Evolutionary conservation across 495 filamentous ascomycete species (phyloP), one percentile per base, ranked within the genome.

Genomic region (Aspergillus cristatus): DNA sequence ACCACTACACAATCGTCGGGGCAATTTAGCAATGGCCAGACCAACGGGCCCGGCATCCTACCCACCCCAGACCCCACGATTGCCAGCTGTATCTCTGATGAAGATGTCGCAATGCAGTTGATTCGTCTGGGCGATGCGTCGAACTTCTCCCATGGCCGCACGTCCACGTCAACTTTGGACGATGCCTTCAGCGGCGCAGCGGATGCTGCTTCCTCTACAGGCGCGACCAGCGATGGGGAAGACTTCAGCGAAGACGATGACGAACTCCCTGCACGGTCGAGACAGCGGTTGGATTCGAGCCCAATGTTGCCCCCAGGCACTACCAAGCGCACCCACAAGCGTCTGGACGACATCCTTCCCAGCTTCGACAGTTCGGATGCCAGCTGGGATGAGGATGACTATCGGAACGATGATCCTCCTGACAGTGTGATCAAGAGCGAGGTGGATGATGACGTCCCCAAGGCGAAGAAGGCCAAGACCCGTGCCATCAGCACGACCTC

Each of bases 51-150:
- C 39, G 78, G 75, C n/a, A 72, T 86, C 45, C 67, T 94, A 40
- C 88, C 87, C 6, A 97, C 93, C 3, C 93, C 91, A 3, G 90
- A 95, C 43, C 88, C 89, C 8, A 97, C 93, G 11, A 82, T 94
- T 42, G 82, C 84, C 25, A 96, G 88, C 64, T 90, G 82, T 49
- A 88, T 96, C 53, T 97, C 90, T 3, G 91, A 98, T 55, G 91
- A 98, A 55, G 93, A 98, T 62, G 91, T 95, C 48, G 91, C 91
- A 34, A 77, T 94, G 54, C 89, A 96, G 57, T 71, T 98, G 46
- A 96, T 98, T 76, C 81, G 86, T 42, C 71, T 98, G 36, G 87
- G 90, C n/a, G 86, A 93, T 52, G 79, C 85, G 46, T 86, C 87
- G 20, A 88, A 90, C 49, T 79, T 88, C 46, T 90, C 87, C 11